Conservation (phyloP, 2,329 filamentous ascomycete species). For the Colletotrichum navitas region DNA sequence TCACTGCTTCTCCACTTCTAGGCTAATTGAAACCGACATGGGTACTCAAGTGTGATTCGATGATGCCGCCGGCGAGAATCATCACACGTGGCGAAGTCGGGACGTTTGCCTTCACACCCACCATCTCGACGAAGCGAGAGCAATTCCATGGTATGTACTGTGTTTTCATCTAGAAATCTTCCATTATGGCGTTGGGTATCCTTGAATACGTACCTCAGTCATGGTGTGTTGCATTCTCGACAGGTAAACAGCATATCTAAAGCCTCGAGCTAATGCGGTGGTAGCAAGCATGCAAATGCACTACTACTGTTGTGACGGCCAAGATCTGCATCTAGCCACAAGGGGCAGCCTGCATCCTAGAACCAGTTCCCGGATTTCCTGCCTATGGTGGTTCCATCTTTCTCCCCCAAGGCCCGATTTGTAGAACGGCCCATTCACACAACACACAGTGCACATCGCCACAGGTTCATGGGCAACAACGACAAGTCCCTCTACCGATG, state of each 20-base stretch:
- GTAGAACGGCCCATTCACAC: background rate
- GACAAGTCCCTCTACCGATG: background rate
- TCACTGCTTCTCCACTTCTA: background rate
- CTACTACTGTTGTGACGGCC: slow-evolving; percentile 20
- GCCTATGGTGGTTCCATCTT: background rate
- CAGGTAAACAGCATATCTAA: slow-evolving; percentile 21
- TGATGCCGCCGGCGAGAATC: slow-evolving; percentile 17
- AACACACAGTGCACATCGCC: background rate
- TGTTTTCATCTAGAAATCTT: background rate
- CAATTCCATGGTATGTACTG: background rate
- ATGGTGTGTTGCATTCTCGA: background rate
- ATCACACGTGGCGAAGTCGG: slow-evolving; percentile 36
- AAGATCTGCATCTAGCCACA: slow-evolving; percentile 31
- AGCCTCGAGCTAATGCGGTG: slow-evolving; percentile 17
- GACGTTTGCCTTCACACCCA: slow-evolving; percentile 38
- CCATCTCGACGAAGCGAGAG: slow-evolving; percentile 29
- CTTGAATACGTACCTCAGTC: background rate
- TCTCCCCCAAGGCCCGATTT: background rate
- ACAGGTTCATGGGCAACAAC: background rate
- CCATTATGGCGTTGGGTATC: background rate
- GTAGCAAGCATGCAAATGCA: slow-evolving; percentile 17
- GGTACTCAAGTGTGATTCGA: slow-evolving; percentile 27
- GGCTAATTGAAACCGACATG: background rate
- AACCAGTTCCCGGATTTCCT: background rate
- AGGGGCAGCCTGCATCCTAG: background rate